phyloP scores from a whole-genome alignment of 768 basidiomycete genomes.

The Lyophyllum atratum region DNA sequence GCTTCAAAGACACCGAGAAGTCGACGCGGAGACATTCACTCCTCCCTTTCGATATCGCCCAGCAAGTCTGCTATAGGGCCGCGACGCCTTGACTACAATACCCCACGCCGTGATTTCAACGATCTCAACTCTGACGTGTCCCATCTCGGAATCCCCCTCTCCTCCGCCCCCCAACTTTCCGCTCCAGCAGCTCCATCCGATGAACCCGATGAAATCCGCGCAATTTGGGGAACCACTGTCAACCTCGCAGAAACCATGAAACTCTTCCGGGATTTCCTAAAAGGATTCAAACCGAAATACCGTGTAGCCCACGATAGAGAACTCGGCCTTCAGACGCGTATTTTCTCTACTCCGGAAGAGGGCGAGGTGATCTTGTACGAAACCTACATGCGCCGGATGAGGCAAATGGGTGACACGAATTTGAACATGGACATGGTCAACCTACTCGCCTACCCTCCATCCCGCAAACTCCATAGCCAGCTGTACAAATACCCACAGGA shows the following conservation, averaged over 20 bases:
- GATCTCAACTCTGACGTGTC: slow-evolving; percentile 63
- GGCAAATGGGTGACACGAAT: slow-evolving; percentile 89
- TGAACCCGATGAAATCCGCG: slow-evolving; percentile 82
- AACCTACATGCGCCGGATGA: slow-evolving; percentile 79
- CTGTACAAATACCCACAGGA: slow-evolving; percentile 95
- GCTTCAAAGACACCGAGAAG: slow-evolving; percentile 64
- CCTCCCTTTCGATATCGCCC: slow-evolving; percentile 65
- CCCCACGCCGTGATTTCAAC: slow-evolving; percentile 32
- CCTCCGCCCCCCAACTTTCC: slow-evolving; percentile 57
- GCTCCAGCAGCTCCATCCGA: slow-evolving; percentile 64
- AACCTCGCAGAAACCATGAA: slow-evolving; percentile 91
- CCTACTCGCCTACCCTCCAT: slow-evolving; percentile 81
- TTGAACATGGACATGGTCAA: slow-evolving; percentile 91
- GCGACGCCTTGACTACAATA: slow-evolving; percentile 29
- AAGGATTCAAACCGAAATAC: slow-evolving; percentile 93
- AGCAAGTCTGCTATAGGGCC: slow-evolving; percentile 35
- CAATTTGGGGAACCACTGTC: slow-evolving; percentile 98
- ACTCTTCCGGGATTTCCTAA: slow-evolving; percentile 84
- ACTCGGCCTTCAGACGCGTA: slow-evolving; percentile 51
- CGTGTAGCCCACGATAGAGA: slow-evolving; percentile 71
- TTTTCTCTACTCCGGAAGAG: slow-evolving; percentile 61
- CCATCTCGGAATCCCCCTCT: slow-evolving; percentile 56
- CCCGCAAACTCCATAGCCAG: slow-evolving; percentile 81
- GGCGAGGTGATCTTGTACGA: slow-evolving; percentile 78
- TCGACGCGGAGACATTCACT: slow-evolving; percentile 89